Percentiles rank a stretch among this genome's conserved stretches.
Evolutionary conservation across 345 rosid genomes (phyloP).

Genomic region (Lepidium africanum): DNA sequence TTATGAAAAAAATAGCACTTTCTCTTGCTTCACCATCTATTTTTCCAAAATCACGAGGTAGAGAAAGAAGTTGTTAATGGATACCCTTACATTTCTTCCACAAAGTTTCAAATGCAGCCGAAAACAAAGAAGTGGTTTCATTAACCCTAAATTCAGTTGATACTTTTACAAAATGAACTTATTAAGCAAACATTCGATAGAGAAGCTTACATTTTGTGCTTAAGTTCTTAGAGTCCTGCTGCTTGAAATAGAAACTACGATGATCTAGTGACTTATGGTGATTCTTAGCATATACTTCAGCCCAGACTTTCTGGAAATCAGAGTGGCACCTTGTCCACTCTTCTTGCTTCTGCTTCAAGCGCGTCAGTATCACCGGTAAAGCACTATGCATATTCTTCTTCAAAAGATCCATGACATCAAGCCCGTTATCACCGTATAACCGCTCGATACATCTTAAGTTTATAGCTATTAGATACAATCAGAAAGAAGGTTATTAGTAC

Average conservation of each 20-base stretch:
- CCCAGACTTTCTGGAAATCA: slow-evolving; percentile 97
- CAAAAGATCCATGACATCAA: slow-evolving; percentile 87
- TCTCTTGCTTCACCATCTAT: neutral
- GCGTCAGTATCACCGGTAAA: slow-evolving; percentile 87
- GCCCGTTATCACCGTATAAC: slow-evolving; percentile 92
- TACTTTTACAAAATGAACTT: neutral
- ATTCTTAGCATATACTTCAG: slow-evolving; percentile 87
- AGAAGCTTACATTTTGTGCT: slow-evolving; percentile 69
- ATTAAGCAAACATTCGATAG: neutral
- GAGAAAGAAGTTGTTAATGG: neutral
- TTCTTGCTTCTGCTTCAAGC: slow-evolving; percentile 97
- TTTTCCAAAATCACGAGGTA: neutral
- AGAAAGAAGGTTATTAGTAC: slow-evolving; percentile 11
- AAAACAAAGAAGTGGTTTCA: neutral
- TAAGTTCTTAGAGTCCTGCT: slow-evolving; percentile 90
- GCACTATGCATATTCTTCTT: slow-evolving; percentile 78
- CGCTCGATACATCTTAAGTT: slow-evolving; percentile 94
- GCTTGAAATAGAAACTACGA: slow-evolving; percentile 97
- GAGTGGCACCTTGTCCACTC: slow-evolving; percentile 94
- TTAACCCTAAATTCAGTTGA: slow-evolving; percentile 2
- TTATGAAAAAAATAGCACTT: neutral
- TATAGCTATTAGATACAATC: slow-evolving; percentile 47
- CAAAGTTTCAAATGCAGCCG: neutral
- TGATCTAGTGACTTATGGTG: slow-evolving; percentile 96
- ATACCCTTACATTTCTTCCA: neutral